Percentiles rank a stretch among this genome's conserved stretches.
Conservation (phyloP, 306 rosid genomes). For the Rosa chinensis region DNA sequence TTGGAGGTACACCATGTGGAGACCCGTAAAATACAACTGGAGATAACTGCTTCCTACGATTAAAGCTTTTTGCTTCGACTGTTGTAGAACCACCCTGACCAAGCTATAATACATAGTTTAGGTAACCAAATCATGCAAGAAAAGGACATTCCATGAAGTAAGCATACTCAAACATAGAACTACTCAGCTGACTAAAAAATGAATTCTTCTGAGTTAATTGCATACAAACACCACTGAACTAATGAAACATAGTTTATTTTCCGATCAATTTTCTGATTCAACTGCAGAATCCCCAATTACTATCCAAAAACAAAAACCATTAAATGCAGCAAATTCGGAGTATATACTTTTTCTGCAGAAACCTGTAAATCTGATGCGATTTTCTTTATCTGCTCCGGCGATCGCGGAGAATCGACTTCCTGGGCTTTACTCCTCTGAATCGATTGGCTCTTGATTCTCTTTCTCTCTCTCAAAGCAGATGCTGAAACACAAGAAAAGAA, state of each 20-base stretch:
- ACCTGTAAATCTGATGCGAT: conserved; percentile 29
- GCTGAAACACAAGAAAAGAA: conserved; percentile 40
- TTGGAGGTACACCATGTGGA: conserved; percentile 84
- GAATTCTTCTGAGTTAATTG: neutral
- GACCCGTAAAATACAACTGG: conserved; percentile 87
- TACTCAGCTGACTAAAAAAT: neutral
- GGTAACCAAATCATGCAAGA: neutral
- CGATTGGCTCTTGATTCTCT: conserved; percentile 50
- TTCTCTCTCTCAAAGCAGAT: conserved; percentile 68
- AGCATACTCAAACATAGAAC: neutral
- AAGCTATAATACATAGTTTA: neutral
- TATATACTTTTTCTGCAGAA: conserved; percentile 55
- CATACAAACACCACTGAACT: neutral
- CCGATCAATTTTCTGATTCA: neutral
- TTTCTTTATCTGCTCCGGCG: conserved; percentile 32
- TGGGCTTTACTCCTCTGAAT: conserved; percentile 35
- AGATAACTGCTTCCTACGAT: conserved; percentile 53
- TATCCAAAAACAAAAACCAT: neutral
- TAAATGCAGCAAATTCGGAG: neutral
- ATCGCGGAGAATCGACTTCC: conserved; percentile 36
- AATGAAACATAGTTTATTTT: neutral
- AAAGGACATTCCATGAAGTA: neutral
- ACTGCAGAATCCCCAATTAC: neutral
- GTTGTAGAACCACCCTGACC: conserved; percentile 49
- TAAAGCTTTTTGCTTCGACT: conserved; percentile 36